Evolutionary conservation across 2,329 filamentous ascomycete species (phyloP).

Genomic region (Decorospora gaudefroyi): DNA sequence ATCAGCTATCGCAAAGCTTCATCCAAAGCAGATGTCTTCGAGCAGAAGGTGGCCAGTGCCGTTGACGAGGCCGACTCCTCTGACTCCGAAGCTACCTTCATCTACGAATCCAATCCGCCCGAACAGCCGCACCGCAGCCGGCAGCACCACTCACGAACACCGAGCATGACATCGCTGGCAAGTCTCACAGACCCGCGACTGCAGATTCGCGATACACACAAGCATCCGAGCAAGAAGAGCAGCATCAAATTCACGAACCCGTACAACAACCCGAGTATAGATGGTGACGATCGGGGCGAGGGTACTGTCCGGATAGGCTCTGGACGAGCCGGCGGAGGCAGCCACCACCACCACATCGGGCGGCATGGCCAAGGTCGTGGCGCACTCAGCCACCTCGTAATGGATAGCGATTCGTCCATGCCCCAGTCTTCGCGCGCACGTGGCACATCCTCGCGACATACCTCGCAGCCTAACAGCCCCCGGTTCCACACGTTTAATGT

Average conservation of each 20-base stretch:
- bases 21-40: conserved; percentile 97
- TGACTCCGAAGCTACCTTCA: conserved; percentile 97
- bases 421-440: conserved; percentile 69
- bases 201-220: conserved; percentile 65
- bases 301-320: conserved; percentile 49
- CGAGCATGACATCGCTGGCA: conserved; percentile 81
- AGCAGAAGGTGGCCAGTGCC: conserved; percentile 92
- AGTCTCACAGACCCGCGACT: conserved; percentile 66
- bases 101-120: conserved; percentile 94
- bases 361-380: conserved; percentile 75
- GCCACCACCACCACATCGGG: conserved; percentile 79
- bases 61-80: conserved; percentile 96
- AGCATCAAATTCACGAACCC: conserved; percentile 93
- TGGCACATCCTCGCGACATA: conserved; percentile 62
- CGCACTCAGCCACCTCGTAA: conserved; percentile 69
- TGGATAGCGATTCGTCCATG: conserved; percentile 64
- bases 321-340: conserved; percentile 60
- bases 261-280: conserved; percentile 65
- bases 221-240: conserved; percentile 73
- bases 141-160: conserved; percentile 85
- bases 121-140: conserved; percentile 68
- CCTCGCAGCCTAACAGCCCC: conserved; percentile 71
- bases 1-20: conserved; percentile 63
- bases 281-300: conserved; percentile 51
- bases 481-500: conserved; percentile 55